Conservation (phyloP, 2,329 filamentous ascomycete species). For the Thielaviopsis populi region DNA sequence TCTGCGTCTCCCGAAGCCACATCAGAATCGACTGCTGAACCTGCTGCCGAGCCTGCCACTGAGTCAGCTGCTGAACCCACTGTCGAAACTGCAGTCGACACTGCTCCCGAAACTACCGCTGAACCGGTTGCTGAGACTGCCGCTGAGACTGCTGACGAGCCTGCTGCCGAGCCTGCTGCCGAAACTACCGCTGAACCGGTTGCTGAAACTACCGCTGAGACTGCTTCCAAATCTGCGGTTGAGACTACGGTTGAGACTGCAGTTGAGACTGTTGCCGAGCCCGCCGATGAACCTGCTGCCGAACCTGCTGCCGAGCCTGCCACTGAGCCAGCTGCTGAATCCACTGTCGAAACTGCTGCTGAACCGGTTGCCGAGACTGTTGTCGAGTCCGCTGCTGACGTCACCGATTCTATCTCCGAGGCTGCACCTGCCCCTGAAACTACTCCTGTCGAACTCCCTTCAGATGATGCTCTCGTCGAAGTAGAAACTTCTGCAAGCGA, state of each 20-base stretch:
- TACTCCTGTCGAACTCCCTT: background rate
- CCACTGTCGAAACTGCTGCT: background rate
- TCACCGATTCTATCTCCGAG: background rate
- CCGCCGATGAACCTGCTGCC: background rate
- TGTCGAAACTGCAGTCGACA: constrained; percentile 9
- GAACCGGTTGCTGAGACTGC: constrained; percentile 5
- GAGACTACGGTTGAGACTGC: background rate
- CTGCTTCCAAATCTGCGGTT: background rate
- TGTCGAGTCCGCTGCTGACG: background rate
- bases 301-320: background rate
- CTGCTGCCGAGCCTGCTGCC: background rate
- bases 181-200: constrained; percentile 3
- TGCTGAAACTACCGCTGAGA: constrained; percentile 6
- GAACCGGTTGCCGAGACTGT: constrained; percentile 6
- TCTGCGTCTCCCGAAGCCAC: background rate
- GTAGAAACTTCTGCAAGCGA: background rate
- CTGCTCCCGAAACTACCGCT: background rate
- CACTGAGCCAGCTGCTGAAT: background rate
- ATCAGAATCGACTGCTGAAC: background rate
- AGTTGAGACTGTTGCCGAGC: background rate
- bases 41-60: background rate
- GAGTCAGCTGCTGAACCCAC: background rate
- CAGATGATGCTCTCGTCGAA: background rate
- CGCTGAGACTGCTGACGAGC: background rate
- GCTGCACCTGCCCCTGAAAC: background rate